Evolutionary conservation across 75 land plant genomes (phyloP).

Genomic region (Cryptomeria japonica): DNA sequence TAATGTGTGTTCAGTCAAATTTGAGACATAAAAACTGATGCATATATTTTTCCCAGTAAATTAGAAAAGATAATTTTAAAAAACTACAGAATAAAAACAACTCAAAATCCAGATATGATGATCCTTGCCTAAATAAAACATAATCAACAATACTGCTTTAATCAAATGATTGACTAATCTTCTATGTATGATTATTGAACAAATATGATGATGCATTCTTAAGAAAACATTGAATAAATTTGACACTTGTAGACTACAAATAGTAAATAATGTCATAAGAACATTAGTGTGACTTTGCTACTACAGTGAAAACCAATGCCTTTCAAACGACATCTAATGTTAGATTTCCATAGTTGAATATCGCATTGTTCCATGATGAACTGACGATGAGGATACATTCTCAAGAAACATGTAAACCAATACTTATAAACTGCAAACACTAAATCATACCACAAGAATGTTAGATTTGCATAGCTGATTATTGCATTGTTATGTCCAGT

Average conservation of each 20-base stretch:
- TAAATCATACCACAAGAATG: no score
- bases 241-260: background rate
- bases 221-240: background rate
- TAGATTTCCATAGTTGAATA: no score
- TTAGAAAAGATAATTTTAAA: background rate
- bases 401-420: background rate
- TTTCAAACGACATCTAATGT: background rate
- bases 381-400: background rate
- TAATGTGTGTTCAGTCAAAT: background rate
- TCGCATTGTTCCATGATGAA: no score
- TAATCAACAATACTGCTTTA: background rate
- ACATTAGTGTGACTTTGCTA: background rate
- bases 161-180: background rate
- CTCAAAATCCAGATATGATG: background rate
- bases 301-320: background rate
- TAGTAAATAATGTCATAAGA: background rate
- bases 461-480: background rate
- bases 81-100: background rate
- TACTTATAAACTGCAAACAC: background rate
- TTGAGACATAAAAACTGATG: background rate
- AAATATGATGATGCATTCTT: background rate
- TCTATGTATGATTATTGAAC: background rate
- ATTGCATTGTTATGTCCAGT: background rate
- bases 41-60: background rate
- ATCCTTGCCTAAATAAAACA: background rate